These are phyloP conservation scores for Alternaria panax DNA, from an alignment of 2,329 filamentous ascomycete species.

Conservation along the genomic window DNA sequence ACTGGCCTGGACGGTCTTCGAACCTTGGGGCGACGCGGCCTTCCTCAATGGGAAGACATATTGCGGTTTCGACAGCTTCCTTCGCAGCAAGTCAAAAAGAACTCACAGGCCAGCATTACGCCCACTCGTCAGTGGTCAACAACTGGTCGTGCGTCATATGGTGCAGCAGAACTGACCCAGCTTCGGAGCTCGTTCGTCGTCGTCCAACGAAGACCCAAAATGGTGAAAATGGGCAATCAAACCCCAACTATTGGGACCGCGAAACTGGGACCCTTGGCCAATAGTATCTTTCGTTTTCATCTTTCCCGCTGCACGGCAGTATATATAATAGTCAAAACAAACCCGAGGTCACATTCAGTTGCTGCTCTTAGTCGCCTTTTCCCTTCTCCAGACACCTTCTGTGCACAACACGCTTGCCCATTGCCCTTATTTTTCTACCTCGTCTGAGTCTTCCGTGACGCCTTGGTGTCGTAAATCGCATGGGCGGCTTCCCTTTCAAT, in stretches of 20 bases:
- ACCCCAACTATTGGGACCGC: background rate
- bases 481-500: background rate
- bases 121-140: background rate
- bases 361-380: background rate
- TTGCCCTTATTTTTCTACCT: background rate
- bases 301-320: background rate
- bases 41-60: background rate
- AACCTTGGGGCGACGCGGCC: background rate
- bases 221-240: background rate
- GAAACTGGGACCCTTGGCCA: background rate
- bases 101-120: background rate
- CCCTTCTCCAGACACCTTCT: background rate
- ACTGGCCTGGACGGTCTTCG: background rate
- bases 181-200: background rate
- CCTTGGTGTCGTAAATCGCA: background rate
- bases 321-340: background rate
- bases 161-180: background rate
- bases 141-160: background rate
- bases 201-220: background rate
- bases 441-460: background rate
- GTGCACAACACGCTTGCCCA: background rate
- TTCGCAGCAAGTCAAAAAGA: background rate
- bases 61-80: background rate
- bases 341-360: background rate
- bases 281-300: background rate